Evolutionary conservation across 1,139 yeast genomes (phyloP), one percentile per base, ranked within the genome.

Genomic region (Citeromyces siamensis): DNA sequence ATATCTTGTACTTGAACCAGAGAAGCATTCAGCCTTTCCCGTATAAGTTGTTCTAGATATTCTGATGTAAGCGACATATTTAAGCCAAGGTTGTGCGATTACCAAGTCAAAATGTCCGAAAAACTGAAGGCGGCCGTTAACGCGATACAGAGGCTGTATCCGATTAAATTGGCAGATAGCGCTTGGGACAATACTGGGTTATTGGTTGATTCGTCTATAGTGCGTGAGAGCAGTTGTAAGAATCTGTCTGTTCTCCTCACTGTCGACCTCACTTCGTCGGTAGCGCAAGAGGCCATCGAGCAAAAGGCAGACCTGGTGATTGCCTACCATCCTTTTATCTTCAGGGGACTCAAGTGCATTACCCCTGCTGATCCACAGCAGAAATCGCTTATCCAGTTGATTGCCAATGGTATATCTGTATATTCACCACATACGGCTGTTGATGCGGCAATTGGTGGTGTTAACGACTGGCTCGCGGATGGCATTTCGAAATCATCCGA

Each of bases 361-460:
- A 68, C 76, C 2, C 62, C 68, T 3, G 50, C 56, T 5, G 37
- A 45, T 1, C 78, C 95, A 0, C 97, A 90, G 53, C 97, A 90
- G 51, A 60, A 60, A 22, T 81, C 94, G 4, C 63, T 90, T 38
- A 55, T 90, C 31, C 70, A 70, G 41, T 65, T 93, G 46, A 79
- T 86, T 38, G 75, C 77, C 43, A 68, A 77, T 41, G 83, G 83
- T 13, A 71, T 90, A 43, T 74, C 88, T 40, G 98, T 93, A 1
- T 90, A 90, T 54, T 82, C 81, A 38, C 98, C 98, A 13, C 99
- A 93, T 52, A 88, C 98, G 1, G 90, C 97, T 0, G 82, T 90
- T 2, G 98, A 93, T 58, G 93, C 96, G 23, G 94, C 94, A 8
- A 58, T 59, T 13, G 85, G 83, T 8, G 98, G 98, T 19, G 96